Evolutionary conservation across 1,284 basidiomycete genomes (phyloP).

Genomic region (Thelephora terrestris): DNA sequence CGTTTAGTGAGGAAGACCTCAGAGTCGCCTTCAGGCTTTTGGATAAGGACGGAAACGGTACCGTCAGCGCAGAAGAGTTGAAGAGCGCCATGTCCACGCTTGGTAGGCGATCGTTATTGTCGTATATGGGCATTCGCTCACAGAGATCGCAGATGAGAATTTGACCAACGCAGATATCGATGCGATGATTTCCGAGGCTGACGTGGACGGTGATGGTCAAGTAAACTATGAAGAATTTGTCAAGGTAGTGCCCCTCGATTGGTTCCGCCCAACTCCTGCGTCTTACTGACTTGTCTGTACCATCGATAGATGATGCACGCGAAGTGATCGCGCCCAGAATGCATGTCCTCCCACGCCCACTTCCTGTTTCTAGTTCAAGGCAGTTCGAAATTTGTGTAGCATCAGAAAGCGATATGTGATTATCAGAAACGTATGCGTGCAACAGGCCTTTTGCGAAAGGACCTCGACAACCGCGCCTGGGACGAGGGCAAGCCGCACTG

Average conservation of each 20-base stretch:
- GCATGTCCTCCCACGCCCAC: too few relatives aligned
- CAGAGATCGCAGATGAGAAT: slow-evolving; percentile 47
- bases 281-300: slow-evolving; percentile 9
- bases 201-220: slow-evolving; percentile 90
- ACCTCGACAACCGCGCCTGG: too few relatives aligned
- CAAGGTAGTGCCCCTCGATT: slow-evolving; percentile 34
- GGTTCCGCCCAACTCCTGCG: background rate
- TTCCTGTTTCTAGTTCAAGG: too few relatives aligned
- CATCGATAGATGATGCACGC: slow-evolving; percentile 46
- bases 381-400: background rate
- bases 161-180: slow-evolving; percentile 89
- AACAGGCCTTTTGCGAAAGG: too few relatives aligned
- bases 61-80: slow-evolving; percentile 74
- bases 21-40: slow-evolving; percentile 79
- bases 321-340: slow-evolving; percentile 27
- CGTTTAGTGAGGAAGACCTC: slow-evolving; percentile 74
- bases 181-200: slow-evolving; percentile 98
- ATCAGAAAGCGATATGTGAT: too few relatives aligned
- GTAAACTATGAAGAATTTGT: slow-evolving; percentile 79
- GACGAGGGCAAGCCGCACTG: too few relatives aligned
- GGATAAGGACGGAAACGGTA: slow-evolving; percentile 78
- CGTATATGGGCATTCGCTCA: background rate
- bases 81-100: slow-evolving; percentile 89
- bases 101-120: slow-evolving; percentile 40
- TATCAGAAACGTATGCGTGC: too few relatives aligned